Conservation (phyloP, 495 filamentous ascomycete genomes). For the Aspergillus saccharolyticus region DNA sequence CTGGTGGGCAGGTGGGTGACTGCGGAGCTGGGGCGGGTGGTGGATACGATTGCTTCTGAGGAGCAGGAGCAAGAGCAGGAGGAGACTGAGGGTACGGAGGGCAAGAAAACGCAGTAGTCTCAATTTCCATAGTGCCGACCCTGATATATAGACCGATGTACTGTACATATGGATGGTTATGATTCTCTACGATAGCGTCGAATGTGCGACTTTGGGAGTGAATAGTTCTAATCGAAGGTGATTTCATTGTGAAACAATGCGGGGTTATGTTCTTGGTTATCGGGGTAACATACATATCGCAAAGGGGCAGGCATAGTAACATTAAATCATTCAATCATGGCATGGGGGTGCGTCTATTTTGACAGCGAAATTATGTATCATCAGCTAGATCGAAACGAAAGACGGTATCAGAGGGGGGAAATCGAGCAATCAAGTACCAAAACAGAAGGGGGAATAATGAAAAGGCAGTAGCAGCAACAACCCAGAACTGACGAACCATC, state of each 20-base stretch:
- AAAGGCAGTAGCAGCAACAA: slow-evolving; percentile 1
- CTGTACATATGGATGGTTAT: not conserved
- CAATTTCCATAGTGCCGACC: not conserved
- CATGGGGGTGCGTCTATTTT: not conserved
- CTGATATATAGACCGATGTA: not conserved
- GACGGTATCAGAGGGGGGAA: not conserved
- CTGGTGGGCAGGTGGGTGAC: slow-evolving; percentile 36
- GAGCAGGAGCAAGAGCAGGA: slow-evolving; percentile 17
- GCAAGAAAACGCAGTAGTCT: not conserved
- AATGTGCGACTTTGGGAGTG: not conserved
- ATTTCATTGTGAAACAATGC: not conserved
- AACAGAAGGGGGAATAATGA: slow-evolving; percentile 26
- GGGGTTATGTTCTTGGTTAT: not conserved
- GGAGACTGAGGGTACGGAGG: not conserved
- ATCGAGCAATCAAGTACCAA: not conserved
- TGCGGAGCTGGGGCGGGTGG: slow-evolving; percentile 25
- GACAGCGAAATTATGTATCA: not conserved
- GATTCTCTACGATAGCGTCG: not conserved
- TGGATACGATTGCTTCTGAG: slow-evolving; percentile 5
- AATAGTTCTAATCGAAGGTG: not conserved
- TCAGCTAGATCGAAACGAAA: not conserved
- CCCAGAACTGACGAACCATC: not conserved
- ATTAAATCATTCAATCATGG: slow-evolving; percentile 1
- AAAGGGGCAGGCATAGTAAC: not conserved
- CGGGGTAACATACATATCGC: not conserved